These are phyloP conservation scores for Oehlia diaphana DNA, from an alignment of 192 early-diverging fungal species.

Conservation along the genomic window DNA sequence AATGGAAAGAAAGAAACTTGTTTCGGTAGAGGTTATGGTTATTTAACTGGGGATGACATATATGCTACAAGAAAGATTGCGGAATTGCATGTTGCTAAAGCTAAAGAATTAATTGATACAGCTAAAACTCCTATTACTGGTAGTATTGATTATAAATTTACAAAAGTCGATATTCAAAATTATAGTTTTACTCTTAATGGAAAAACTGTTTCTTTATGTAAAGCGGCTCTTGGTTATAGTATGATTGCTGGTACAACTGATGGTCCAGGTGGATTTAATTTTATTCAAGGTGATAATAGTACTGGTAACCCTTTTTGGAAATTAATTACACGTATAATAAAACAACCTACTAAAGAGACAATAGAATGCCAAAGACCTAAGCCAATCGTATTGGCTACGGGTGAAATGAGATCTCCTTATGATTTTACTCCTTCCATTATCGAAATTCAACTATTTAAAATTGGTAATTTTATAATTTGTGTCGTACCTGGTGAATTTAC, in stretches of 20 bases:
- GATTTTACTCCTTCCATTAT: conserved; percentile 52
- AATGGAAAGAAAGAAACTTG: conserved; percentile 25
- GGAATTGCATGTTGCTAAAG: conserved; percentile 34
- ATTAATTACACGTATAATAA: conserved; percentile 30
- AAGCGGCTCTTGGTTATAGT: conserved; percentile 36
- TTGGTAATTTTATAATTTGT: conserved; percentile 48
- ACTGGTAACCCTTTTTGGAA: conserved; percentile 36
- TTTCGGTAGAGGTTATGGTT: conserved; percentile 36
- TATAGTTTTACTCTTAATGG: conserved; percentile 15
- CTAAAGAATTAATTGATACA: conserved; percentile 20
- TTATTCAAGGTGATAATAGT: not conserved
- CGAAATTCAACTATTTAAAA: conserved; percentile 50
- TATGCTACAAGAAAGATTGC: conserved; percentile 42
- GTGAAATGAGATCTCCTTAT: conserved; percentile 49
- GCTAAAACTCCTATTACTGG: conserved; percentile 11
- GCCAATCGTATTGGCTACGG: conserved; percentile 56
- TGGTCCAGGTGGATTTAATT: conserved; percentile 39
- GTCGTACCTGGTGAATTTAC: conserved; percentile 60
- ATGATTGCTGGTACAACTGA: conserved; percentile 60
- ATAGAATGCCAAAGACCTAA: conserved; percentile 57
- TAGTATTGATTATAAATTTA: conserved; percentile 28
- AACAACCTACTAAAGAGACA: conserved; percentile 28
- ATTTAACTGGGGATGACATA: conserved; percentile 14
- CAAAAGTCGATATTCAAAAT: conserved; percentile 33
- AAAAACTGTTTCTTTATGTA: conserved; percentile 15